Percentiles rank a stretch among this genome's conserved stretches.
Conservation (phyloP, 2,329 filamentous ascomycete species). For the Diaporthe longicolla region DNA sequence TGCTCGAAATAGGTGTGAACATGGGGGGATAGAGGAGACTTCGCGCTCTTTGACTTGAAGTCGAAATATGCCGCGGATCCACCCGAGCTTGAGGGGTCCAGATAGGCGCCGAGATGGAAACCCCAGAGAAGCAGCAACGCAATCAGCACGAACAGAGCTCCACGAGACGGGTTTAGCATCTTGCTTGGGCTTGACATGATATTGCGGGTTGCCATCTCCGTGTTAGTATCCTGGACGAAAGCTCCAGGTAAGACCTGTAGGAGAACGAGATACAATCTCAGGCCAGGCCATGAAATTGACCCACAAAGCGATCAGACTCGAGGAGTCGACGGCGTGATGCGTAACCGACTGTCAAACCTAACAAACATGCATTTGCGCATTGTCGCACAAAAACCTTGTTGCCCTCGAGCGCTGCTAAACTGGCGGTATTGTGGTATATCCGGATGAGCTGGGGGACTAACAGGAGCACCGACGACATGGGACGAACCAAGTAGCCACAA, state of each 20-base stretch:
- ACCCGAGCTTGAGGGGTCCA: background rate
- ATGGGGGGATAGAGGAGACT: slow-evolving; percentile 35
- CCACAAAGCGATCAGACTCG: background rate
- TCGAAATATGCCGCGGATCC: background rate
- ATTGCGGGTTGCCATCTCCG: background rate
- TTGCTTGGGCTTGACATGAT: background rate
- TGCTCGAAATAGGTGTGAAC: slow-evolving; percentile 51
- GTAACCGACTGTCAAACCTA: background rate
- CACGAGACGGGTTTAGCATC: slow-evolving; percentile 15
- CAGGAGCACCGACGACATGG: slow-evolving; percentile 11
- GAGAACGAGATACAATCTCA: background rate
- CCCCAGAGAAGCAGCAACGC: slow-evolving; percentile 22
- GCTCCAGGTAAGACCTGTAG: background rate
- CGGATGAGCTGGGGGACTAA: slow-evolving; percentile 25
- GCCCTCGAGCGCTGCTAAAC: background rate
- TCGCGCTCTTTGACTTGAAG: background rate
- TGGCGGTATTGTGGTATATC: background rate
- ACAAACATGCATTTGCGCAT: background rate
- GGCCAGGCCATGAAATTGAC: background rate
- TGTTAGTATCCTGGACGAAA: too few relatives aligned
- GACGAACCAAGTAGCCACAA: slow-evolving; percentile 1
- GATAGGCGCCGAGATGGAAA: slow-evolving; percentile 30
- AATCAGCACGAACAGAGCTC: background rate
- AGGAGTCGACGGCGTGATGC: background rate
- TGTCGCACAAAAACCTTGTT: slow-evolving; percentile 16